A percentile compares a stretch with the other conserved stretches of the same genome.
Evolutionary conservation across 345 rosid species (phyloP).

Genomic region (Acer negundo): DNA sequence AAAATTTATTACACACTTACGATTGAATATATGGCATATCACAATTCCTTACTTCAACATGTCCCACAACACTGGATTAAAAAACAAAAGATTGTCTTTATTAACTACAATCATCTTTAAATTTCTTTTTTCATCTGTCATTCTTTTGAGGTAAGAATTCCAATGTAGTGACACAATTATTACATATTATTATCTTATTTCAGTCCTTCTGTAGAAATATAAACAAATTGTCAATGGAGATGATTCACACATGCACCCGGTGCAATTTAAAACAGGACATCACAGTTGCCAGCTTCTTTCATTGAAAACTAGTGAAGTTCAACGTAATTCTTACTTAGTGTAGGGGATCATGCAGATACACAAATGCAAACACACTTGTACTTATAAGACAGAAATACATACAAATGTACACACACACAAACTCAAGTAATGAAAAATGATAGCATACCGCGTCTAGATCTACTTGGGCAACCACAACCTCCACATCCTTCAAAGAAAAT

Average conservation of each 20-base stretch:
- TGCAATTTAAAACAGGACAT: neutral
- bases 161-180: neutral
- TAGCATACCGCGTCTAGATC: constrained; percentile 87
- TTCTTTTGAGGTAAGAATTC: neutral
- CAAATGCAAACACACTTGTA: neutral
- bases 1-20: neutral
- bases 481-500: constrained; percentile 88
- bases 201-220: neutral
- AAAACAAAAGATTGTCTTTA: neutral
- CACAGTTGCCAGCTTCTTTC: neutral
- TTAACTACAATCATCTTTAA: neutral
- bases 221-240: neutral
- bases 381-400: neutral
- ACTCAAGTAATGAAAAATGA: constrained; percentile 4
- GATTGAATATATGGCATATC: neutral
- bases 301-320: neutral
- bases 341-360: neutral
- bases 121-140: neutral
- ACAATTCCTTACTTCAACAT: neutral
- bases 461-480: constrained; percentile 82
- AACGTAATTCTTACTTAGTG: neutral
- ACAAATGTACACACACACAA: neutral
- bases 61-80: neutral
- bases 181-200: neutral
- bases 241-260: neutral